A percentile compares a stretch with the other conserved stretches of the same genome.
Evolutionary conservation across 2,329 filamentous ascomycete species (phyloP).

Genomic region (Trichoderma citrinoviride): DNA sequence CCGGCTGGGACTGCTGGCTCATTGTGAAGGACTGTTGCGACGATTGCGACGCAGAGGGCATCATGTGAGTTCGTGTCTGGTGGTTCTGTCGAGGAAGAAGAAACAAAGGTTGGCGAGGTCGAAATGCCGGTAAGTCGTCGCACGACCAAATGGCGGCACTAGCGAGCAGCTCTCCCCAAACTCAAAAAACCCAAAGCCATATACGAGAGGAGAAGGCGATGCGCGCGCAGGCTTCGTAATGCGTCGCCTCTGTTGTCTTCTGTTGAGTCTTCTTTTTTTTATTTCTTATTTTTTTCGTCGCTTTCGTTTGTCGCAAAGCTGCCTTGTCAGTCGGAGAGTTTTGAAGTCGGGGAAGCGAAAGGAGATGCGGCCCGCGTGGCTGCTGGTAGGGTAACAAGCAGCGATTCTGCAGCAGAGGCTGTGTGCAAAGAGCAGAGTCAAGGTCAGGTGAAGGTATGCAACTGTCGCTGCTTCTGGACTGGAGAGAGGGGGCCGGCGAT

Average conservation of each 20-base stretch:
- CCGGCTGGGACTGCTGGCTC: constrained; percentile 53
- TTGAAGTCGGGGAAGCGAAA: constrained; percentile 3
- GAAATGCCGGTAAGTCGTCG: constrained; percentile 14
- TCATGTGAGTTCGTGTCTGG: constrained; percentile 23
- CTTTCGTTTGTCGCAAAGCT: not conserved
- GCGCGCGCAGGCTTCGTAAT: not conserved
- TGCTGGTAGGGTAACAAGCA: constrained; percentile 20
- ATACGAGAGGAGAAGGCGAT: not conserved
- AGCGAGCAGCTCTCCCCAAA: constrained; percentile 1
- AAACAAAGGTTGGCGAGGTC: not conserved
- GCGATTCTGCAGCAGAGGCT: constrained; percentile 14
- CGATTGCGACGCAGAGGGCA: constrained; percentile 49
- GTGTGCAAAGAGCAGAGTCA: not conserved
- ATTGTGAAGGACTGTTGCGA: constrained; percentile 57
- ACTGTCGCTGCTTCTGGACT: not conserved
- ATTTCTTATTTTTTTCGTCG: not conserved
- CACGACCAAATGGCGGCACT: constrained; percentile 17
- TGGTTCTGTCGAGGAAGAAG: not conserved
- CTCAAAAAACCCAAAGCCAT: constrained; percentile 6
- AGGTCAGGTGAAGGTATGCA: not conserved
- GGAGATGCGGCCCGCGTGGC: constrained; percentile 13
- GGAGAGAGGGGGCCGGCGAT: constrained; percentile 12
- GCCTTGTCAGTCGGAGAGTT: not conserved
- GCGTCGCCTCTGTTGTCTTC: not conserved
- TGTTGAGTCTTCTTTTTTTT: not conserved